Base-by-base conservation (phyloP, 768 basidiomycete genomes). In the Chalciporus chontae region DNA sequence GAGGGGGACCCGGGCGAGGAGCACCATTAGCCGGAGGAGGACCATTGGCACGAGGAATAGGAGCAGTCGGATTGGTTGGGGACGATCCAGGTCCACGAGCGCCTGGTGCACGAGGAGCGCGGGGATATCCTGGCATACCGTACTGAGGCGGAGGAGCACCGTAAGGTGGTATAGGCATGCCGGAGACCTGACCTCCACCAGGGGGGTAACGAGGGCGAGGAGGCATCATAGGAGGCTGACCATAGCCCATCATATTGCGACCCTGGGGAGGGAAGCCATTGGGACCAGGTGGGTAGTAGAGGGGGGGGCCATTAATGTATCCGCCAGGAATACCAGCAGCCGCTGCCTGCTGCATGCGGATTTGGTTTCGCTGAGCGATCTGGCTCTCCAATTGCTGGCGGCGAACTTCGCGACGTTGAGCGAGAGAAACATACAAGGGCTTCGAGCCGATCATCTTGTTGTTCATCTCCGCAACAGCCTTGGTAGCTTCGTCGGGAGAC, bases 381-480 rank as follows among this genome's bases (percentile, higher is more conserved):
- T 98, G 96, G 66, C 90, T 94, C 76, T 98, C 96, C 60, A 99
- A 81, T 70, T 98, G 94, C 71, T 98, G 95, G 65, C 94, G 84
- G 69, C 96, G 90, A 64, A 96, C 90, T 66, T 99, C 96, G 55
- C 94, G 93, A 58, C 95, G 92, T 69, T 99, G 96, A 59, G 96
- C 96, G 58, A 98, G 85, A 37, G 95, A 94, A 67, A 99, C 96
- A 66, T 98, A 99, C 62, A 99, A 83, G 46, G 96, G 96, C 76
- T 99, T 99, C 58, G 87, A 83, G 54, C 95, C 95, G 64, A 98
- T 91, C 87, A 98, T 98, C 77, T 95, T 95, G 83, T 96, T 97
- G 81, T 99, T 99, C 94, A 99, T 96, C 77, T 99, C 96, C 48
- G 93, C 90, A 52, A 98, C 94, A 53, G 96, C 96, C 77, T 98